Conservation (phyloP, 2,329 filamentous ascomycete species). For the Fusarium staphyleae region DNA sequence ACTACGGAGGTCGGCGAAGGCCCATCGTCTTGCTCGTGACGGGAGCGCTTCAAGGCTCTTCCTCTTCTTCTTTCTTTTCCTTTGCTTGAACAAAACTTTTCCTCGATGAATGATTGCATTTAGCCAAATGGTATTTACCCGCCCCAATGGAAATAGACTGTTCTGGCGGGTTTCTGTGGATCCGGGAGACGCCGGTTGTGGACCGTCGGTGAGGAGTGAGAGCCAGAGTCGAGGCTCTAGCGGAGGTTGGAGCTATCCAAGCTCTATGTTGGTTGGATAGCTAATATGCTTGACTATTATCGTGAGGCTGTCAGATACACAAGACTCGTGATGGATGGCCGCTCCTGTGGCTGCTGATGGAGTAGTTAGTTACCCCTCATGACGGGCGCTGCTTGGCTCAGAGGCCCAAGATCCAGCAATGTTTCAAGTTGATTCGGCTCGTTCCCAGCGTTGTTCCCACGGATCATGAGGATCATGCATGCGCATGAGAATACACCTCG, state of each 20-base stretch:
- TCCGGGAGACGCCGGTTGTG: conserved; percentile 1
- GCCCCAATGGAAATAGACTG: conserved; percentile 14
- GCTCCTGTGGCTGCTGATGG: too few species aligned
- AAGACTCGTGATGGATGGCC: too few species aligned
- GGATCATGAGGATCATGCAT: too few species aligned
- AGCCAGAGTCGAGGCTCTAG: conserved; percentile 9
- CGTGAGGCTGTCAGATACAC: too few species aligned
- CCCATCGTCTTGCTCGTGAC: conserved; percentile 25
- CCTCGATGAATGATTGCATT: conserved; percentile 7
- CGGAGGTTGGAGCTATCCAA: conserved; percentile 7
- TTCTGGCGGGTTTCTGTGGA: conserved; percentile 4
- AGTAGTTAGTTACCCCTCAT: too few species aligned
- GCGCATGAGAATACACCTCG: too few species aligned
- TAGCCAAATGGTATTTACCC: conserved; percentile 32
- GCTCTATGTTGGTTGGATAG: too few species aligned
- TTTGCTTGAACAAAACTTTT: neutral
- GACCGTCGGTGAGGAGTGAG: conserved; percentile 21
- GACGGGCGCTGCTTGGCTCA: too few species aligned
- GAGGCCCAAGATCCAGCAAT: too few species aligned
- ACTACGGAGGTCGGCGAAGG: conserved; percentile 22
- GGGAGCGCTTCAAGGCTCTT: conserved; percentile 28
- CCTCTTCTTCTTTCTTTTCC: neutral
- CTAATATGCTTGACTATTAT: too few species aligned
- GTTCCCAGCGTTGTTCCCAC: too few species aligned
- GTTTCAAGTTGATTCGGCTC: too few species aligned